phyloP scores from a whole-genome alignment of 2,329 filamentous ascomycete genomes.

The Paracoccidioides lutzii region DNA sequence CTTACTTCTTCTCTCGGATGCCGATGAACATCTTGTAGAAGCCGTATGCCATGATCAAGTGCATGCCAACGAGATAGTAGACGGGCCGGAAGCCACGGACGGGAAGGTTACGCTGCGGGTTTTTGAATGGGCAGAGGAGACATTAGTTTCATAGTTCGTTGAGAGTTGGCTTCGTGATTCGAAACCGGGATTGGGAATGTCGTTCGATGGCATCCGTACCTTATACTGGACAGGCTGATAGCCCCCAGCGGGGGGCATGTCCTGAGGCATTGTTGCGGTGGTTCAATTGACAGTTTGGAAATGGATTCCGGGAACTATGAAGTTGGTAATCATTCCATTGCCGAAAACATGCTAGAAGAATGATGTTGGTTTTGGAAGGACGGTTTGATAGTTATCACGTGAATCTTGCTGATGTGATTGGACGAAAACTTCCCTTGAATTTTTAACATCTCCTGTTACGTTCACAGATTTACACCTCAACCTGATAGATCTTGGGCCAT shows the following conservation, averaged over 20 bases:
- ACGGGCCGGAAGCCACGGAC: slow-evolving; percentile 78
- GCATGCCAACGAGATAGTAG: slow-evolving; percentile 63
- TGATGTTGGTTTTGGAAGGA: neutral
- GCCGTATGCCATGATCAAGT: slow-evolving; percentile 70
- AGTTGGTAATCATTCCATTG: slow-evolving; percentile 6
- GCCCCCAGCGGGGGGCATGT: slow-evolving; percentile 90
- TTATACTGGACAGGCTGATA: slow-evolving; percentile 97
- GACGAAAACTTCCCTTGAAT: neutral
- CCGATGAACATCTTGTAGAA: slow-evolving; percentile 78
- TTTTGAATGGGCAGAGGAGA: neutral
- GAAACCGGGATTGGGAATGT: neutral
- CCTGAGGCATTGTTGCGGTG: slow-evolving; percentile 66
- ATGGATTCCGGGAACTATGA: slow-evolving; percentile 13
- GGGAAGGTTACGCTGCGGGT: slow-evolving; percentile 69
- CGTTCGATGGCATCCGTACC: slow-evolving; percentile 38
- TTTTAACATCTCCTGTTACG: neutral
- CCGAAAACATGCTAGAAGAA: neutral
- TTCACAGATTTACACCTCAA: neutral
- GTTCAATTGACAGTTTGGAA: slow-evolving; percentile 16
- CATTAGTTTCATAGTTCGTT: slow-evolving; percentile 1
- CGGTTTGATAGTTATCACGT: neutral
- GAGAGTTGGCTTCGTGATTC: neutral
- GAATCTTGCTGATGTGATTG: neutral
- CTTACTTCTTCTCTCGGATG: slow-evolving; percentile 83
- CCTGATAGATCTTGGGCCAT: neutral